Evolutionary conservation across 805 yeast species (phyloP).

Genomic region (Clavispora fructus): DNA sequence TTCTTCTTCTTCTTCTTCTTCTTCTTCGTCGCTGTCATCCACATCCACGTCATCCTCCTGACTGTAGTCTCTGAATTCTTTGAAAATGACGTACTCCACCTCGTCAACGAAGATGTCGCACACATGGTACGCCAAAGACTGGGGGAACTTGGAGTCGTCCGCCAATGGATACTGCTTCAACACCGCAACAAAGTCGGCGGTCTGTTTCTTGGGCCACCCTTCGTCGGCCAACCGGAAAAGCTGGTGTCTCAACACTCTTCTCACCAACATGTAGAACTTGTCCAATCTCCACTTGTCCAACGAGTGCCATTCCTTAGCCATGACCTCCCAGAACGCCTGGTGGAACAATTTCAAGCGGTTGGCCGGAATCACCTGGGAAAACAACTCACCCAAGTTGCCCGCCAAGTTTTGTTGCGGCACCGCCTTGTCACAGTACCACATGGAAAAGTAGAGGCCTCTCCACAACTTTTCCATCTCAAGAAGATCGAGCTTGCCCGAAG

Average conservation of each 20-base stretch:
- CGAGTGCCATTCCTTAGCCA: slow-evolving; percentile 74
- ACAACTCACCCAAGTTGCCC: slow-evolving; percentile 57
- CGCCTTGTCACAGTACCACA: slow-evolving; percentile 97
- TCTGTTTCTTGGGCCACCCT: slow-evolving; percentile 45
- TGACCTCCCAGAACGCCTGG: slow-evolving; percentile 75
- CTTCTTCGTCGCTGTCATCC: slow-evolving; percentile 23
- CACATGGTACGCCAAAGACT: slow-evolving; percentile 78
- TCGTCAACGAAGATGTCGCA: slow-evolving; percentile 84
- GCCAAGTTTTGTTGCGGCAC: slow-evolving; percentile 87
- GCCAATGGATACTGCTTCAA: slow-evolving; percentile 46
- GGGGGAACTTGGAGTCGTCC: slow-evolving; percentile 56
- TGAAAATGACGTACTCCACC: slow-evolving; percentile 60
- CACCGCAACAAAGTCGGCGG: slow-evolving; percentile 42
- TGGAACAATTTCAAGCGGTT: slow-evolving; percentile 48
- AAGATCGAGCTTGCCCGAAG: slow-evolving; percentile 35
- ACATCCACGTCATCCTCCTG: slow-evolving; percentile 35
- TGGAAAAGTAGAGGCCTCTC: slow-evolving; percentile 91
- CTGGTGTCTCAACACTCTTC: slow-evolving; percentile 67
- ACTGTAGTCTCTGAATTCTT: slow-evolving; percentile 34
- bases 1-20: slow-evolving; percentile 38
- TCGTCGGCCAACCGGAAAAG: slow-evolving; percentile 50
- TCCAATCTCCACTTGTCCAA: slow-evolving; percentile 86
- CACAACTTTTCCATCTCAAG: slow-evolving; percentile 77
- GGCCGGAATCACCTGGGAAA: slow-evolving; percentile 38
- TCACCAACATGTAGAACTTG: slow-evolving; percentile 74